A percentile compares a stretch with the other conserved stretches of the same genome.
These are phyloP conservation scores for Lepidium didymum DNA, from an alignment of 345 rosid genomes.

Conservation along the genomic window DNA sequence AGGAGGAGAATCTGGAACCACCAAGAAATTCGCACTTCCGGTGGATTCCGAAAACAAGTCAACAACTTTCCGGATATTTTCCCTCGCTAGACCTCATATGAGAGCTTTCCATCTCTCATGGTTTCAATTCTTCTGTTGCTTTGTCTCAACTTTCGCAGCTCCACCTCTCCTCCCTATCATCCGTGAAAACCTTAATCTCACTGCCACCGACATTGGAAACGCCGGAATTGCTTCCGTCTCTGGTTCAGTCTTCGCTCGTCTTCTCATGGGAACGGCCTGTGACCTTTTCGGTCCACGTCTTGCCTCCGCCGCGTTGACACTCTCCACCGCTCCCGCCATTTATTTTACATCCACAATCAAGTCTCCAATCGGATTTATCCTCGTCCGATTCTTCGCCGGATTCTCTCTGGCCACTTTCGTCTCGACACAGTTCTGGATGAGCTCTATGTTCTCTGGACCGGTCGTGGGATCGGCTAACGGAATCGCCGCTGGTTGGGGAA, in stretches of 20 bases:
- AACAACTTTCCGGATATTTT: conserved; percentile 55
- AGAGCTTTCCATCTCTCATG: conserved; percentile 82
- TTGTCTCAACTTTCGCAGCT: conserved; percentile 82
- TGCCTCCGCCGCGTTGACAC: conserved; percentile 70
- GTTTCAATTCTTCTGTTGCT: conserved; percentile 78
- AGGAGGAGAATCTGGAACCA: conserved; percentile 10
- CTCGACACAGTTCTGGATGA: conserved; percentile 97
- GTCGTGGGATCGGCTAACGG: conserved; percentile 84
- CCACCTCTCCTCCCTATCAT: conserved; percentile 82
- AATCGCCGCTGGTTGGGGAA: conserved; percentile 88
- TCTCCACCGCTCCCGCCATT: conserved; percentile 80
- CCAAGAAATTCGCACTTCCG: conserved; percentile 49
- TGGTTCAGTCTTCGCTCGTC: conserved; percentile 75
- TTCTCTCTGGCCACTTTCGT: conserved; percentile 80
- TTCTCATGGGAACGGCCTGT: conserved; percentile 77
- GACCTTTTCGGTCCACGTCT: conserved; percentile 86
- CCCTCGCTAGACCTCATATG: conserved; percentile 74
- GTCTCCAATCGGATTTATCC: conserved; percentile 62
- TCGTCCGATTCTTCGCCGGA: conserved; percentile 66
- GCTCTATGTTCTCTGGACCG: conserved; percentile 69
- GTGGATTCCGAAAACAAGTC: conserved; percentile 84
- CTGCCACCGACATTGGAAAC: conserved; percentile 78
- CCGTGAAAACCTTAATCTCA: conserved; percentile 75
- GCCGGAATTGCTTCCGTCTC: conserved; percentile 91
- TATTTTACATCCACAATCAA: conserved; percentile 51